Evolutionary conservation across 768 basidiomycete genomes (phyloP).

Genomic region (Kwoniella europaea): DNA sequence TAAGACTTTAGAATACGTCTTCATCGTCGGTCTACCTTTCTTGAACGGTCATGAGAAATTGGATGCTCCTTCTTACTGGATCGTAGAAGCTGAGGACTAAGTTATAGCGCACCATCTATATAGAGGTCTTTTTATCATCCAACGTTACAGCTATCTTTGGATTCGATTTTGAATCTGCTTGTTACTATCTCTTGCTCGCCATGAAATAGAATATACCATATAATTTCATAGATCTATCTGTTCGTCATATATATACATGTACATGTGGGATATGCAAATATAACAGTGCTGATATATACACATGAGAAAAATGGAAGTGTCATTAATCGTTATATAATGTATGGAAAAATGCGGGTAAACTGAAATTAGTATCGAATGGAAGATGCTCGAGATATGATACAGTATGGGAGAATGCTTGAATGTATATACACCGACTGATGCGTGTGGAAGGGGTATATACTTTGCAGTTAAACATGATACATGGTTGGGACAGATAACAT

Average conservation of each 20-base stretch:
- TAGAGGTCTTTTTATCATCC: no score
- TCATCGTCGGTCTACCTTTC: conserved; percentile 74
- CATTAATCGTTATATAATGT: background rate
- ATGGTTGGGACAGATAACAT: no score
- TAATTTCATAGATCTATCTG: background rate
- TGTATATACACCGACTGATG: no score
- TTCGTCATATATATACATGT: background rate
- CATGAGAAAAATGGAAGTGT: background rate
- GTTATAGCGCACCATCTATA: no score
- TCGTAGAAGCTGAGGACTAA: conserved; percentile 76
- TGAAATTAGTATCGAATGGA: no score
- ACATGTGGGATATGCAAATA: background rate
- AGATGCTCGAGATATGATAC: no score
- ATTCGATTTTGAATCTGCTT: no score
- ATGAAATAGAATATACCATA: background rate
- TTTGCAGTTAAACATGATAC: no score
- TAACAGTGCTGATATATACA: background rate
- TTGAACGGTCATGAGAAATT: conserved; percentile 70
- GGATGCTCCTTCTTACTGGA: conserved; percentile 84
- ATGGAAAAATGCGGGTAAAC: background rate
- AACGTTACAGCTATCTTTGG: no score
- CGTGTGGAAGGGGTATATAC: no score
- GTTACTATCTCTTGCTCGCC: no score
- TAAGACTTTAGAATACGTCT: conserved; percentile 87
- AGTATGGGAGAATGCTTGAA: no score